phyloP scores from a whole-genome alignment of 192 early-diverging fungal genomes.

The Gaertneriomyces semiglobifer region DNA sequence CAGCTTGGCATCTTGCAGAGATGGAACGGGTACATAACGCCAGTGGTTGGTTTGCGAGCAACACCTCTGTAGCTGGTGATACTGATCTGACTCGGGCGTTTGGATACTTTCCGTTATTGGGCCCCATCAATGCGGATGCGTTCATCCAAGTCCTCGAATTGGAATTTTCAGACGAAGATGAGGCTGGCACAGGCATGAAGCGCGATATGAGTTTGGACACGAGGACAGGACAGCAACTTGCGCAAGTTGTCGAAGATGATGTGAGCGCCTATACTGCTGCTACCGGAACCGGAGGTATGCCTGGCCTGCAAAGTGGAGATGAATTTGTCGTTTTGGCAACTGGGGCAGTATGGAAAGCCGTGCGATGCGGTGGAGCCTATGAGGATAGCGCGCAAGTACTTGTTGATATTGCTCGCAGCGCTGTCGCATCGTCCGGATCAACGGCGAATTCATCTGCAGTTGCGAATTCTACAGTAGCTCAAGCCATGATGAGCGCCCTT shows the following conservation, averaged over 20 bases:
- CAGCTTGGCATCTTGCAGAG: conserved; percentile 34
- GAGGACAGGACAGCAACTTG: not conserved
- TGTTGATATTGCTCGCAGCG: conserved; percentile 79
- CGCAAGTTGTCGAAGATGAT: conserved; percentile 11
- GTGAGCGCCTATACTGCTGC: not conserved
- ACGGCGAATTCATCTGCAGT: not conserved
- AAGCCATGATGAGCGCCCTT: too few species aligned
- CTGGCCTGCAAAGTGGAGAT: conserved; percentile 36
- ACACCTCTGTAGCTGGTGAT: conserved; percentile 71
- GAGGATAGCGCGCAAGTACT: conserved; percentile 62
- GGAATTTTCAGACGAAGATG: conserved; percentile 52
- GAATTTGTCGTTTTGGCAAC: conserved; percentile 41
- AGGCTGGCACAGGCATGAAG: not conserved
- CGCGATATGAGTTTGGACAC: conserved; percentile 3
- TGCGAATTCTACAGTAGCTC: not conserved
- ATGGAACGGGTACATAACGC: conserved; percentile 72
- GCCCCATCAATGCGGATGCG: conserved; percentile 81
- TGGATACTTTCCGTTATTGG: conserved; percentile 81
- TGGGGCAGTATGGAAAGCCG: conserved; percentile 33
- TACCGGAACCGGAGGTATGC: conserved; percentile 6
- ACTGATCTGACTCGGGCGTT: conserved; percentile 74
- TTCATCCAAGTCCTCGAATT: conserved; percentile 69
- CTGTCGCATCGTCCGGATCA: conserved; percentile 12
- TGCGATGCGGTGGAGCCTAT: conserved; percentile 55
- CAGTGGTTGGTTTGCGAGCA: conserved; percentile 75